Evolutionary conservation across 1,139 yeast genomes (phyloP).

Genomic region (Geotrichum macrosporum): DNA sequence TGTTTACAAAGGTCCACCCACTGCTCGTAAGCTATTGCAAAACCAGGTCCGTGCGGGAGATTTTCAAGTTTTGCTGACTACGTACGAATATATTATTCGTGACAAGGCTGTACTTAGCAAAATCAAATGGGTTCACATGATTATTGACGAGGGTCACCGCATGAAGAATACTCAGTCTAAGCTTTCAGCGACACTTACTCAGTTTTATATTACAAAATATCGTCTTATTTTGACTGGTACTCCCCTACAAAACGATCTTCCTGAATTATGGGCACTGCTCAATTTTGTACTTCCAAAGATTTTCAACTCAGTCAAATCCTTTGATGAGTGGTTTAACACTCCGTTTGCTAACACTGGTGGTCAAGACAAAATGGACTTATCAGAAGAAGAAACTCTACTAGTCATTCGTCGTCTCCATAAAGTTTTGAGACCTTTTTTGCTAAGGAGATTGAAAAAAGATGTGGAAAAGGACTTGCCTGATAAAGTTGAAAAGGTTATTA

Average conservation of each 20-base stretch:
- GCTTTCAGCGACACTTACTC: constrained; percentile 74
- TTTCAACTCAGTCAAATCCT: constrained; percentile 95
- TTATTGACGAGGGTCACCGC: constrained; percentile 98
- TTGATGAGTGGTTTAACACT: constrained; percentile 98
- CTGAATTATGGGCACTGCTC: constrained; percentile 94
- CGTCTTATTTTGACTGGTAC: constrained; percentile 95
- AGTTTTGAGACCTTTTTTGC: constrained; percentile 87
- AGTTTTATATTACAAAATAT: constrained; percentile 75
- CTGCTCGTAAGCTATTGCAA: constrained; percentile 74
- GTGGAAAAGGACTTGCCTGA: constrained; percentile 96
- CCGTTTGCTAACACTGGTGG: constrained; percentile 96
- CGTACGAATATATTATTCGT: constrained; percentile 67
- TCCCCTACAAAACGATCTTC: constrained; percentile 91
- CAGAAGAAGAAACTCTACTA: constrained; percentile 94
- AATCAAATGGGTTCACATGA: constrained; percentile 91
- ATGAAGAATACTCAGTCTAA: constrained; percentile 94
- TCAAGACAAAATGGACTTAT: constrained; percentile 86
- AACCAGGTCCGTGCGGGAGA: constrained; percentile 67
- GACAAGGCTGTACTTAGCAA: constrained; percentile 78
- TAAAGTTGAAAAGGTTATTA: constrained; percentile 89
- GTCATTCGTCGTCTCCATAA: constrained; percentile 94
- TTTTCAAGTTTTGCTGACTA: constrained; percentile 85
- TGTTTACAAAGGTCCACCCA: constrained; percentile 60
- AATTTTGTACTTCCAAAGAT: constrained; percentile 93
- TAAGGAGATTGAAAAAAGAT: constrained; percentile 93